phyloP scores from a whole-genome alignment of 768 basidiomycete genomes.

The Trametes elegans region DNA sequence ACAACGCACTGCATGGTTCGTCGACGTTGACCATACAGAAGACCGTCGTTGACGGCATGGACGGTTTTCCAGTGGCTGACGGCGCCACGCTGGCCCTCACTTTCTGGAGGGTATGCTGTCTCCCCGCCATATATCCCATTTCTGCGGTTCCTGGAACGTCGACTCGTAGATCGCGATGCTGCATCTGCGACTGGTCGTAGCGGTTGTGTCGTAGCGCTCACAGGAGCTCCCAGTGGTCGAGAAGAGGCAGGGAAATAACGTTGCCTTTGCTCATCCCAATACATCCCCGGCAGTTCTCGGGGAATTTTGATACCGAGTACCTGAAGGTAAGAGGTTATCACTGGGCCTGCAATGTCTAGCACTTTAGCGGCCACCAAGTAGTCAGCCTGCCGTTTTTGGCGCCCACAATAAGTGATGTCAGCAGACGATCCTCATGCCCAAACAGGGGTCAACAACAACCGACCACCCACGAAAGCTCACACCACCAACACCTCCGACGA shows the following conservation, averaged over 20 bases:
- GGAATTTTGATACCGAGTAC: constrained; percentile 11
- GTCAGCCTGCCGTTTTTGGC: too few species aligned
- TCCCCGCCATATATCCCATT: not conserved
- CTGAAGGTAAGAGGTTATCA: not conserved
- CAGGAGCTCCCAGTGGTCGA: constrained; percentile 3
- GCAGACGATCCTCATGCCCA: too few species aligned
- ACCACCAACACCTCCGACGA: too few species aligned
- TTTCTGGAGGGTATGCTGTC: too few species aligned
- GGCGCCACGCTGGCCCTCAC: too few species aligned
- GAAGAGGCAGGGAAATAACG: constrained; percentile 32
- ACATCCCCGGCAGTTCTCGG: constrained; percentile 32
- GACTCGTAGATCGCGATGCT: too few species aligned
- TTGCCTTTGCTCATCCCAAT: constrained; percentile 31
- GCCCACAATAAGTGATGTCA: too few species aligned
- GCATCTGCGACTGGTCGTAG: not conserved
- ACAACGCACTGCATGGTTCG: too few species aligned
- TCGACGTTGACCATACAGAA: too few species aligned
- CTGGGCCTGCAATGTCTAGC: not conserved
- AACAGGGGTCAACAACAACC: too few species aligned
- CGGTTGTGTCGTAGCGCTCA: not conserved
- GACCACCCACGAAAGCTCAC: too few species aligned
- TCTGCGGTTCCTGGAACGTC: not conserved
- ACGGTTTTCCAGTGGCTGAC: not conserved
- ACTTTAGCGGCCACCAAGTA: too few species aligned
- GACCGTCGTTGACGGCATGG: not conserved